Percentiles rank a stretch among this genome's conserved stretches.
These are phyloP conservation scores for Calocera viscosa DNA, from an alignment of 768 basidiomycete species.

Conservation along the genomic window DNA sequence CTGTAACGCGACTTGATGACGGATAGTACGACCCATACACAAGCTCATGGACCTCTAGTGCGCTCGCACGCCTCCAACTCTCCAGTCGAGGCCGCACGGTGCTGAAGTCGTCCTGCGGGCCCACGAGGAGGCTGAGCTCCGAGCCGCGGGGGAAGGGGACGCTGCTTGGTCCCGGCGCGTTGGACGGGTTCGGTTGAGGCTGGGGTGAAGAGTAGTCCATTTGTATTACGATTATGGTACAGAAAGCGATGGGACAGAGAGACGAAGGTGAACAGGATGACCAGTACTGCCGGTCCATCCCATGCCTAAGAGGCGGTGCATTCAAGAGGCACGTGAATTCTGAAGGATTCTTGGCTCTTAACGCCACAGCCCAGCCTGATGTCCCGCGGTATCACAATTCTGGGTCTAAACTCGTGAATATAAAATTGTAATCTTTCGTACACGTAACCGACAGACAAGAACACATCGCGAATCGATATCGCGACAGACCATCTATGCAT, in stretches of 20 bases:
- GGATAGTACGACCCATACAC: slow-evolving; percentile 39
- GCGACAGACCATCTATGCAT: no score
- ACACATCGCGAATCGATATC: no score
- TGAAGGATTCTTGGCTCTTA: no score
- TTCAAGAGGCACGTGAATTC: no score
- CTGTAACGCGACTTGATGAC: not conserved
- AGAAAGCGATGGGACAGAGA: slow-evolving; percentile 14
- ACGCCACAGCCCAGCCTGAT: no score
- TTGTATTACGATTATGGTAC: slow-evolving; percentile 17
- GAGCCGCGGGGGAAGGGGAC: not conserved
- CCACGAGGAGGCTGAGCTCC: not conserved
- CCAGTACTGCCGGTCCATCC: no score
- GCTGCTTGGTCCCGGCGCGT: not conserved
- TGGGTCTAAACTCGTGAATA: no score
- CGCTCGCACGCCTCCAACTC: slow-evolving; percentile 41
- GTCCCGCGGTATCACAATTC: no score
- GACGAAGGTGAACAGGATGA: slow-evolving; percentile 22
- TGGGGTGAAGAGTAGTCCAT: not conserved
- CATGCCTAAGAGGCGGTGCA: no score
- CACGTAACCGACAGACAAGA: no score
- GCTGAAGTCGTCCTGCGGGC: not conserved
- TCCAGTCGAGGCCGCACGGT: not conserved
- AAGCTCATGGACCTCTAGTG: slow-evolving; percentile 55
- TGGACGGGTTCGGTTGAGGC: not conserved
- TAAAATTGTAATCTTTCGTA: no score